Base-by-base conservation (phyloP, 1,284 basidiomycete species). In the Baeospora myosura region DNA sequence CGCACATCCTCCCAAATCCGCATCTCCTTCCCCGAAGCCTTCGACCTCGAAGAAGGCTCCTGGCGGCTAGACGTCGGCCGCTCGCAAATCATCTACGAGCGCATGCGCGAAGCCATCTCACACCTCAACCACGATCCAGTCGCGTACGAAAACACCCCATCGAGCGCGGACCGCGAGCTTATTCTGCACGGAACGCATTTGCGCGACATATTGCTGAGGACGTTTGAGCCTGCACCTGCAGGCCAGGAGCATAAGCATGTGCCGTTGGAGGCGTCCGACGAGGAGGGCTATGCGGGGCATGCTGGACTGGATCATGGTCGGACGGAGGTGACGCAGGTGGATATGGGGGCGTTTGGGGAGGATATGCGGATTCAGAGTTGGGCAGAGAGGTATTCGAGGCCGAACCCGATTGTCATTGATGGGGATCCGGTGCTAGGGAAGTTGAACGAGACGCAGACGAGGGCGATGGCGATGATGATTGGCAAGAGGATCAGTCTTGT, bases 401-500 rank as follows among this genome's bases (percentile, higher is more conserved):
- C 65, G 14, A 58, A 76, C 38, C 88, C 90, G 0, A 52, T 92
- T 20, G 62, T 68, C 1, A 63, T 92, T 2, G 83, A 89, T 43
- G 89, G 89, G 5, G 93, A 96, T 61, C 92, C 92, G 0, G 61
- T 70, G 2, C 59, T 95, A 1, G 48, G 56, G 0, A 69, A 69
- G 0, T 60, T 96, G 49, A 96, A 95, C 56, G 56, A 61, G 7
- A 85, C 82, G n/a, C 92, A 97, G 61, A 72, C 76, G 41, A 69
- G 78, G 42, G 93, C 93, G 0, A 78, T 94, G 37, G 92, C 91
- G 1, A 75, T 81, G 65, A 94, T 95, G 86, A 71, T 96, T 33
- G 77, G 79, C 4, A 74, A 91, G 51, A 68, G 79, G 23, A 61
- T 91, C 26, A 87, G 84, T 56, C 68, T 96, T 17, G 78, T 96